Evolutionary conservation across 2,329 filamentous ascomycete genomes (phyloP), one percentile per base, ranked within the genome.

Genomic region (Diplocarpon rosae): DNA sequence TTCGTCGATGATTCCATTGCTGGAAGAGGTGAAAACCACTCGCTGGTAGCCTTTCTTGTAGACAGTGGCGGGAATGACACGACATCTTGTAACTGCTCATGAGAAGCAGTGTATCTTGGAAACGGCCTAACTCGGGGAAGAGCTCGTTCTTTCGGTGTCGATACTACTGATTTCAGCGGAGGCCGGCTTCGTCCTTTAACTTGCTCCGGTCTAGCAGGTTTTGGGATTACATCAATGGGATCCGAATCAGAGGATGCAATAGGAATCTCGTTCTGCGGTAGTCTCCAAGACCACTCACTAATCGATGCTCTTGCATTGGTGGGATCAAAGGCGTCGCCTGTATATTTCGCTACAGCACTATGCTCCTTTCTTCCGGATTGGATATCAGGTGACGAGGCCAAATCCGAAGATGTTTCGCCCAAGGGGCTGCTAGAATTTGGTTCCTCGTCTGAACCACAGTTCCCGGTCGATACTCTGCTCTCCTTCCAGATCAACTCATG

Each of bases 401-500:
- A 39, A 31, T 20, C 35, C 9, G 38, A 38, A 31, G 39, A 37
- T 13, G 35, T 39, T 13, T 39, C 39, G 20, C 12, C 24, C 6
- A 17, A 12, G 15, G 15, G 11, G 10, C 11, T 14, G n/a, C 13
- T 35, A 14, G 13, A 15, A 12, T 41, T 38, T 24, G 48, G 35
- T 12, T 48, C 48, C 16, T 51, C 46, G 2, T 47, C 46, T 5
- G 43, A 44, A 11, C 11, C 16, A 13, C 17, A 36, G 10, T 17
- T 30, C 20, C 17, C 13, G 2, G 33, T 31, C 13, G 34, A 43
- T 8, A 7, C 20, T 36, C 29, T 34, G 11, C 32, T 39, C 14
- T 43, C 51, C 36, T 57, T 39, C 56, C 56, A 59, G 11, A 59
- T 50, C 6, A 58, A 45, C 40, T 59, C 56, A 37, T 58, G 51